phyloP scores from a whole-genome alignment of 2,329 filamentous ascomycete genomes.

The Phialemonium atrogriseum region DNA sequence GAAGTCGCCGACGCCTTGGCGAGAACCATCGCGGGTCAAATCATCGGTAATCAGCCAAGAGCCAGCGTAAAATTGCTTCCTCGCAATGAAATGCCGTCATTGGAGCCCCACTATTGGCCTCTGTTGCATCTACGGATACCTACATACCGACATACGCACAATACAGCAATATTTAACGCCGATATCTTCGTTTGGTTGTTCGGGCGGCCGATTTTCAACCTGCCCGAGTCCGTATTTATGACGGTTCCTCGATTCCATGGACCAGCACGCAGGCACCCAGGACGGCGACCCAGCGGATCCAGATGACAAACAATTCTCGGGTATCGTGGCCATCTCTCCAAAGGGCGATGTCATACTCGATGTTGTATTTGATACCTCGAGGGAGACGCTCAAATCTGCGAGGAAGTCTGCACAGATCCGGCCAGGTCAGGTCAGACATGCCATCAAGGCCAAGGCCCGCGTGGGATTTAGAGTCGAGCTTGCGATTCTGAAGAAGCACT shows the following conservation, averaged over 20 bases:
- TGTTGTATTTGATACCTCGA: conserved; percentile 55
- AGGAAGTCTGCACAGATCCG: conserved; percentile 25
- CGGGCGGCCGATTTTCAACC: background rate
- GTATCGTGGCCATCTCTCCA: conserved; percentile 41
- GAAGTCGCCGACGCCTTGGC: too few species aligned
- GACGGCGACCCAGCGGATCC: conserved; percentile 9
- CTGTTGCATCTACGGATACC: too few species aligned
- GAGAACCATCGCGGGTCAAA: too few species aligned
- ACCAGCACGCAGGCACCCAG: conserved; percentile 12
- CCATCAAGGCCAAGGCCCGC: conserved; percentile 26
- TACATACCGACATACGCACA: too few species aligned
- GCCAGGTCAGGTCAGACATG: background rate
- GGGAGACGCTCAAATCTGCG: conserved; percentile 36
- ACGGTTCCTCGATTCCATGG: conserved; percentile 12
- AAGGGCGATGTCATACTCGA: conserved; percentile 59
- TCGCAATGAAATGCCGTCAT: too few species aligned
- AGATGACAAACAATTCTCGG: background rate
- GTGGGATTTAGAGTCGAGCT: conserved; percentile 54
- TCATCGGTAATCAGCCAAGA: too few species aligned
- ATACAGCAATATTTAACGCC: too few species aligned
- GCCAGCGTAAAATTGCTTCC: too few species aligned
- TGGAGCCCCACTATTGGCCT: too few species aligned
- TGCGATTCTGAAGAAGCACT: conserved; percentile 47
- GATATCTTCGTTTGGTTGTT: too few species aligned
- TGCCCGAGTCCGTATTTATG: background rate